These are phyloP conservation scores for Phytophthora colocasiae DNA, from an alignment of 352 stramenopile genomes.

Conservation along the genomic window DNA sequence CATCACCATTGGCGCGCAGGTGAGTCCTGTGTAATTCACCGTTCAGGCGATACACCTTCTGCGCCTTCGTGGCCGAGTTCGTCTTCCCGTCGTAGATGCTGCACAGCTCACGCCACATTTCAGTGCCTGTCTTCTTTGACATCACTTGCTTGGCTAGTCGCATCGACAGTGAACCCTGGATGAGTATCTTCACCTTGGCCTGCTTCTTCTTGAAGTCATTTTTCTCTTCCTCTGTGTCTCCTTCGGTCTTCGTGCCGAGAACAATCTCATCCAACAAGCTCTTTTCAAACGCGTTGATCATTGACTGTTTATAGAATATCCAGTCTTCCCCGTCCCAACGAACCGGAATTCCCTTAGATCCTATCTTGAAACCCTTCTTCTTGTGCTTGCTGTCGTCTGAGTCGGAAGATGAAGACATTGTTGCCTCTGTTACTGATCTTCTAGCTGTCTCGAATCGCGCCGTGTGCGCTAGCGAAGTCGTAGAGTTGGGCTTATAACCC, in stretches of 20 bases:
- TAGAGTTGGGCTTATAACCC: neutral
- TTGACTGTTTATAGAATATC: too few relatives aligned
- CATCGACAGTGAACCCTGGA: constrained; percentile 17
- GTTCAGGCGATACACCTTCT: constrained; percentile 25
- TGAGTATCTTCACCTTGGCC: constrained; percentile 18
- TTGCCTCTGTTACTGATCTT: too few relatives aligned
- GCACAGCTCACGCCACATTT: constrained; percentile 14
- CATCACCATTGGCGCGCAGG: constrained; percentile 11
- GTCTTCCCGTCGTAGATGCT: constrained; percentile 17
- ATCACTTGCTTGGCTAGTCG: constrained; percentile 16
- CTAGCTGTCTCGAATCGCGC: too few relatives aligned
- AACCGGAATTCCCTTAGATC: too few relatives aligned
- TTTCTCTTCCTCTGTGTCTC: neutral
- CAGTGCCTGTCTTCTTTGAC: constrained; percentile 15
- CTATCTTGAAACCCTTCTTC: too few relatives aligned
- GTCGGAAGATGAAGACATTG: too few relatives aligned
- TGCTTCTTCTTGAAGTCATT: constrained; percentile 12
- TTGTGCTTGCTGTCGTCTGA: too few relatives aligned
- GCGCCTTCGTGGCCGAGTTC: constrained; percentile 8
- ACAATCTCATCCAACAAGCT: too few relatives aligned
- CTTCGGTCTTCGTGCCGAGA: too few relatives aligned
- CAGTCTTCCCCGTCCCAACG: too few relatives aligned
- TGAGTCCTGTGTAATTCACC: constrained; percentile 16
- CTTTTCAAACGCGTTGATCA: too few relatives aligned
- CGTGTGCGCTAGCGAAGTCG: too few relatives aligned